These are phyloP conservation scores for Nicotiana rustica DNA, from an alignment of 305 asterid genomes.

Conservation along the genomic window DNA sequence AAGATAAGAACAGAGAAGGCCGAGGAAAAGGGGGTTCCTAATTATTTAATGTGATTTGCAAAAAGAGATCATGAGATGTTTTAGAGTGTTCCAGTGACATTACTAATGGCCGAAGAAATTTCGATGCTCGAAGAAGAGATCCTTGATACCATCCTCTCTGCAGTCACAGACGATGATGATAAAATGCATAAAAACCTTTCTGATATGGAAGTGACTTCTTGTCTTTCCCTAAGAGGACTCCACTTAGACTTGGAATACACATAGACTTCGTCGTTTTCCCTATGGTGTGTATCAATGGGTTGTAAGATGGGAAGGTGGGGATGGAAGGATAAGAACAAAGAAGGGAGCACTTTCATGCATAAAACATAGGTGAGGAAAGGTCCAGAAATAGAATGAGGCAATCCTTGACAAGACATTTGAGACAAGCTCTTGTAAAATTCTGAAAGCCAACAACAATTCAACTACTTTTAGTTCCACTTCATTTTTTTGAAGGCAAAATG, in stretches of 20 bases:
- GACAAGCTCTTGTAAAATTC: neutral
- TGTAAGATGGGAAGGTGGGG: neutral
- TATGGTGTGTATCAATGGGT: neutral
- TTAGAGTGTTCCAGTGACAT: slow-evolving; percentile 2
- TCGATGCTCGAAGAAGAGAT: neutral
- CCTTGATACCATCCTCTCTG: neutral
- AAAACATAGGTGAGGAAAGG: neutral
- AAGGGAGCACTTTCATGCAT: slow-evolving; percentile 12
- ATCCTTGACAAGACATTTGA: neutral
- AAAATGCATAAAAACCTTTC: slow-evolving; percentile 12
- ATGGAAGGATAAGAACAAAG: slow-evolving; percentile 5
- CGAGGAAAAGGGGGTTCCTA: neutral
- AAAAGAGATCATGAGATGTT: slow-evolving; percentile 24
- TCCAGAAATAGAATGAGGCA: neutral
- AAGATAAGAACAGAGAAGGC: slow-evolving; percentile 8
- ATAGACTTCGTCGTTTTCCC: neutral
- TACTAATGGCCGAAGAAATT: neutral
- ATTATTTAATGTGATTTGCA: neutral
- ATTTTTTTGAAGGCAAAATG: neutral
- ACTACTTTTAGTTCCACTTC: neutral
- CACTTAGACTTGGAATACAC: neutral
- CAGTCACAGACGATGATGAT: neutral
- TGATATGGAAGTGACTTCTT: neutral
- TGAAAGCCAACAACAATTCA: slow-evolving; percentile 19
- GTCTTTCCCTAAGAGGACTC: neutral